A percentile compares a stretch with the other conserved stretches of the same genome.
These are phyloP conservation scores for Termitomyces sp. DNA, from an alignment of 768 basidiomycete species.

Conservation along the genomic window DNA sequence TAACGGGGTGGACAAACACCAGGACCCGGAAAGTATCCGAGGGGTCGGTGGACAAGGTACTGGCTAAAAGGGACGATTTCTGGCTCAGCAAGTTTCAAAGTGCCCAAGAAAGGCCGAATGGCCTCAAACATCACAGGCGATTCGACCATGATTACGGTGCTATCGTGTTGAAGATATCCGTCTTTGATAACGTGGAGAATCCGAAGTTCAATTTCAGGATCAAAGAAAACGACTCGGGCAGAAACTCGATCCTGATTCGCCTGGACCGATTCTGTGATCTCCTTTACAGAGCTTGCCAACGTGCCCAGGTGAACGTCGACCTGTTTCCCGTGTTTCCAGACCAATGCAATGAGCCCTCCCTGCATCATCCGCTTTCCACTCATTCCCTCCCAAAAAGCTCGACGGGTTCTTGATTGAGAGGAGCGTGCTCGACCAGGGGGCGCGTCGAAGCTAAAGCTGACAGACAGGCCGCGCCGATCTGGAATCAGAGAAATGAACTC, in stretches of 20 bases:
- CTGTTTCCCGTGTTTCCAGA: slow-evolving; percentile 34
- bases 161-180: slow-evolving; percentile 8
- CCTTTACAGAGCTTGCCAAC: slow-evolving; percentile 36
- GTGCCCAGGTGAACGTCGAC: slow-evolving; percentile 53
- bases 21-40: slow-evolving; percentile 26
- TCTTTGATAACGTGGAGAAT: slow-evolving; percentile 28
- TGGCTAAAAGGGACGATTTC: slow-evolving; percentile 54
- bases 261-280: slow-evolving; percentile 44
- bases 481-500: slow-evolving; percentile 42
- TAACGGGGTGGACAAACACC: slow-evolving; percentile 52
- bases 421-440: slow-evolving; percentile 56
- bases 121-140: slow-evolving; percentile 65
- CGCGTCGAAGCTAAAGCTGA: slow-evolving; percentile 41
- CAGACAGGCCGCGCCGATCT: slow-evolving; percentile 49
- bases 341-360: slow-evolving; percentile 61
- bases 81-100: slow-evolving; percentile 49
- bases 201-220: slow-evolving; percentile 50
- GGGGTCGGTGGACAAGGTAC: slow-evolving; percentile 44
- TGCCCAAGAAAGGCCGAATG: slow-evolving; percentile 64
- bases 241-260: slow-evolving; percentile 28
- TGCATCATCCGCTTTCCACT: slow-evolving; percentile 54
- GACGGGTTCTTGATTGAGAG: slow-evolving; percentile 31
- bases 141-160: slow-evolving; percentile 48
- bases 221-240: slow-evolving; percentile 60
- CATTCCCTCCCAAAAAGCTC: slow-evolving; percentile 58